A percentile compares a stretch with the other conserved stretches of the same genome.
Conservation (phyloP, 257 asterid genomes). For the Datura wrightii region DNA sequence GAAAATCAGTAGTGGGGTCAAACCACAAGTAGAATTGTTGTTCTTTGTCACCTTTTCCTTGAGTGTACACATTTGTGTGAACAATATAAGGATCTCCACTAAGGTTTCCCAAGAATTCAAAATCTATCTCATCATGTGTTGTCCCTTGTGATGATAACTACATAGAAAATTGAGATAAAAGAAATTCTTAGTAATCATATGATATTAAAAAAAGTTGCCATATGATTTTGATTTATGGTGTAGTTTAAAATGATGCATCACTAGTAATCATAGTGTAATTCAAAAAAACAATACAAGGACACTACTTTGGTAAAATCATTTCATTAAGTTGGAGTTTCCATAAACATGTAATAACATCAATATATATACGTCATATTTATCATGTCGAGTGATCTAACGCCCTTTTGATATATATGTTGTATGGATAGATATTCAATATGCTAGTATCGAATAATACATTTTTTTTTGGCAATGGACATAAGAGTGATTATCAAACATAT, state of each 20-base stretch:
- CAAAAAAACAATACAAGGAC: no score
- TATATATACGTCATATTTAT: no score
- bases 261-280: background rate
- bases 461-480: no score
- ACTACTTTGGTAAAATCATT: no score
- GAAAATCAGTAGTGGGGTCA: conserved; percentile 83
- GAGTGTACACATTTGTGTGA: conserved; percentile 81
- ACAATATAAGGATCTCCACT: conserved; percentile 83
- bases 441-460: no score
- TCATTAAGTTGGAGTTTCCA: no score
- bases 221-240: background rate
- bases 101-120: conserved; percentile 83
- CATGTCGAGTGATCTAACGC: no score
- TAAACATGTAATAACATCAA: no score
- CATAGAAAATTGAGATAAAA: background rate
- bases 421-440: no score
- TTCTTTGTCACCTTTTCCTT: conserved; percentile 80
- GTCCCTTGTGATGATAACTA: conserved; percentile 80
- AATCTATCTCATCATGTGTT: conserved; percentile 83
- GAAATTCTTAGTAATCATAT: background rate
- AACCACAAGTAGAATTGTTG: conserved; percentile 90
- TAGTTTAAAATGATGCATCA: background rate
- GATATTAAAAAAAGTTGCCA: background rate
- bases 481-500: no score
- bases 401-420: no score